Percentiles rank a stretch among this genome's conserved stretches.
phyloP scores from a whole-genome alignment of 306 rosid species.

The Sicyos edulis region DNA sequence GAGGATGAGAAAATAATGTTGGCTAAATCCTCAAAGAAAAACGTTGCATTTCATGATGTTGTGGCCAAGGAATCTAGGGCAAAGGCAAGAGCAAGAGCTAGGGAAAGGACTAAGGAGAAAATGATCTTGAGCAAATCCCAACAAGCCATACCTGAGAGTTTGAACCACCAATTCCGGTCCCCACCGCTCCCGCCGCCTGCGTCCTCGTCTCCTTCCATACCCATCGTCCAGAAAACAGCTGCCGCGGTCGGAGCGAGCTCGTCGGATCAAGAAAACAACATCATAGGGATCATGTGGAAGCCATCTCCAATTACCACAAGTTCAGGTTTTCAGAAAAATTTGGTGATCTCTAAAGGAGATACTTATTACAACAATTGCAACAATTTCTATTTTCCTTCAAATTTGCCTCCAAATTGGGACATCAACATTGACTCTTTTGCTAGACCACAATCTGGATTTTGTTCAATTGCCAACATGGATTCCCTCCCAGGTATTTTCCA shows the following conservation, averaged over 20 bases:
- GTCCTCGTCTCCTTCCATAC: neutral
- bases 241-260: neutral
- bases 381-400: slow-evolving; percentile 38
- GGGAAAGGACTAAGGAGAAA: slow-evolving; percentile 69
- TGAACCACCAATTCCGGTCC: slow-evolving; percentile 3
- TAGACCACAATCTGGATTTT: slow-evolving; percentile 26
- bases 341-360: slow-evolving; percentile 37
- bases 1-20: neutral
- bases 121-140: slow-evolving; percentile 18
- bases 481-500: slow-evolving; percentile 23
- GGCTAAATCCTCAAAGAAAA: slow-evolving; percentile 21
- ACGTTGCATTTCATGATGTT: slow-evolving; percentile 16
- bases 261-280: slow-evolving; percentile 16
- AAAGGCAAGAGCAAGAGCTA: slow-evolving; percentile 82
- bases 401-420: slow-evolving; percentile 63
- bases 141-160: slow-evolving; percentile 1
- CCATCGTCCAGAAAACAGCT: no score
- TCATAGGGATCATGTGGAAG: slow-evolving; percentile 23
- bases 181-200: neutral
- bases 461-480: slow-evolving; percentile 27
- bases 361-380: slow-evolving; percentile 25
- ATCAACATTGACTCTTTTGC: slow-evolving; percentile 25
- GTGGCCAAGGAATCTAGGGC: slow-evolving; percentile 59
- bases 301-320: slow-evolving; percentile 7
- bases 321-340: slow-evolving; percentile 1